A percentile compares a stretch with the other conserved stretches of the same genome.
These are phyloP conservation scores for Neophaeococcomyces mojaviensis DNA, from an alignment of 2,329 filamentous ascomycete genomes.

Conservation along the genomic window DNA sequence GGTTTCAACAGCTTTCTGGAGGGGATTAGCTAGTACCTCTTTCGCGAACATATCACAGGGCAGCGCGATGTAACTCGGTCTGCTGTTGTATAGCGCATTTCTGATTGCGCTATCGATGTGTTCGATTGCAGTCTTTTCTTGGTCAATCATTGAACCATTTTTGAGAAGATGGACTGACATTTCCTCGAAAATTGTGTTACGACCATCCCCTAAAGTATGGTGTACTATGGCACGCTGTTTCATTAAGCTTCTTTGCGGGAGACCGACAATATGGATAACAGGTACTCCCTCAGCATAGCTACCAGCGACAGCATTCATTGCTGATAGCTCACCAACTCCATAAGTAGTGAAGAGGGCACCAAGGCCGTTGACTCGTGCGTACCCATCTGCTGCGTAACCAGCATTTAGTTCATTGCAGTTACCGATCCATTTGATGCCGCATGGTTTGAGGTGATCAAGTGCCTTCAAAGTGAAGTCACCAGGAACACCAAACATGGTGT, in stretches of 20 bases:
- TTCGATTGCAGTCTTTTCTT: conserved; percentile 38
- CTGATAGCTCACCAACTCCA: conserved; percentile 47
- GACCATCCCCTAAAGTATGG: conserved; percentile 37
- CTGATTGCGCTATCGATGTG: conserved; percentile 45
- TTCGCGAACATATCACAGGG: conserved; percentile 45
- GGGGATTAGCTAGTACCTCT: conserved; percentile 53
- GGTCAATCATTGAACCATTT: conserved; percentile 39
- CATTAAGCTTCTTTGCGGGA: conserved; percentile 43
- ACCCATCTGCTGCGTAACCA: conserved; percentile 70
- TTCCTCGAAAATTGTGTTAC: conserved; percentile 44
- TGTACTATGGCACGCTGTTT: conserved; percentile 32
- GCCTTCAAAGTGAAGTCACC: conserved; percentile 38
- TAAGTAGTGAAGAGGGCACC: conserved; percentile 47
- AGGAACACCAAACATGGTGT: conserved; percentile 45
- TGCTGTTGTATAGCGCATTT: conserved; percentile 43
- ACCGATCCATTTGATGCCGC: conserved; percentile 50
- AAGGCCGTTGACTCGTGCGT: conserved; percentile 51
- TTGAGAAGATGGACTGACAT: conserved; percentile 44
- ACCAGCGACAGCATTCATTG: conserved; percentile 30
- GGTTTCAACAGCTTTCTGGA: no score
- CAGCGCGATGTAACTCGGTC: conserved; percentile 50
- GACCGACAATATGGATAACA: conserved; percentile 55
- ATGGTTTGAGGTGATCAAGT: conserved; percentile 49
- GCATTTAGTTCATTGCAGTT: conserved; percentile 57
- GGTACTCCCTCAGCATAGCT: conserved; percentile 52